phyloP scores from a whole-genome alignment of 768 basidiomycete species.

The Cystofilobasidium ferigula region DNA sequence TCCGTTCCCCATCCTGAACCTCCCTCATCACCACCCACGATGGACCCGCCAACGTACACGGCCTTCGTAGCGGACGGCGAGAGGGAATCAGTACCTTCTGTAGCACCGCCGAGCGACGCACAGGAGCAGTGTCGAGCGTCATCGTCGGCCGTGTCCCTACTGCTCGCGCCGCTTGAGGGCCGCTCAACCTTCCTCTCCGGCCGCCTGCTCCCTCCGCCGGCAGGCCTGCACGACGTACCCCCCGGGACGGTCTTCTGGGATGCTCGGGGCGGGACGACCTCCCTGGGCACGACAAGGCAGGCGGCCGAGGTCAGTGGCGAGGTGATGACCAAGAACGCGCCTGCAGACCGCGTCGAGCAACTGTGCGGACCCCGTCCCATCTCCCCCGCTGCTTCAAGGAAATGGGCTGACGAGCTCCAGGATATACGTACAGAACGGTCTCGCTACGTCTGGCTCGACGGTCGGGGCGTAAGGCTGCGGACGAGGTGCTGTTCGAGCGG shows the following conservation, averaged over 20 bases:
- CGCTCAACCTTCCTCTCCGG: constrained; percentile 15
- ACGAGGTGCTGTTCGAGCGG: not conserved
- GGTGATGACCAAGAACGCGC: constrained; percentile 17
- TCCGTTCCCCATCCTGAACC: not conserved
- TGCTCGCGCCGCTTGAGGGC: constrained; percentile 5
- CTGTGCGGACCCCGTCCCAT: not conserved
- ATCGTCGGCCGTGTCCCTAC: constrained; percentile 10
- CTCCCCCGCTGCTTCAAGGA: not conserved
- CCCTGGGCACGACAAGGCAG: not conserved
- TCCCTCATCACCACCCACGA: not conserved
- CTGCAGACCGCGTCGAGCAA: not conserved
- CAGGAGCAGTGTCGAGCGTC: not conserved
- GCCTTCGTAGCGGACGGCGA: not conserved
- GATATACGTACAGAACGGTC: not conserved
- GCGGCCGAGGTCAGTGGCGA: constrained; percentile 10
- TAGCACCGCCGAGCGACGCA: not conserved
- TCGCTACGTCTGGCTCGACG: not conserved
- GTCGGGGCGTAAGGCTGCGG: not conserved
- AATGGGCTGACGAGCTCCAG: not conserved
- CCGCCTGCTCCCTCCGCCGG: not conserved
- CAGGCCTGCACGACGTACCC: not conserved
- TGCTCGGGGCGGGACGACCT: not conserved
- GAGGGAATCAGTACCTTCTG: not conserved
- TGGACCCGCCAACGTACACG: constrained; percentile 19
- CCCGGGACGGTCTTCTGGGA: not conserved